Conservation (phyloP, 2,329 filamentous ascomycete species). For the Scleromitrula shiraiana region DNA sequence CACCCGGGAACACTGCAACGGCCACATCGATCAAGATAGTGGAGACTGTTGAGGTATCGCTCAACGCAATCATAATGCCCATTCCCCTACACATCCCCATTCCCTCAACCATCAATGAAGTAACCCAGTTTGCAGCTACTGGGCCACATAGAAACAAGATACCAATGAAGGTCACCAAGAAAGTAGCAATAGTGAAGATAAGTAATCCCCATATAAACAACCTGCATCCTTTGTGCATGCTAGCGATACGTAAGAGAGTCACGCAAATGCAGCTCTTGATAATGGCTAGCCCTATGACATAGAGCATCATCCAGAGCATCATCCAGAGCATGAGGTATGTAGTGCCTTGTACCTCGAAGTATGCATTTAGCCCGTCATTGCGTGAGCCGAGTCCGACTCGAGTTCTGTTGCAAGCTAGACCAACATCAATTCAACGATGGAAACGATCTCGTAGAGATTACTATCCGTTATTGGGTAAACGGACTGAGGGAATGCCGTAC, state of each 20-base stretch:
- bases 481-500: neutral
- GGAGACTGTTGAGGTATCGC: constrained; percentile 27
- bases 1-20: constrained; percentile 27
- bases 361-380: constrained; percentile 13
- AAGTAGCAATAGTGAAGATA: constrained; percentile 6
- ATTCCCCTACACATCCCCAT: constrained; percentile 14
- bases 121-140: constrained; percentile 17
- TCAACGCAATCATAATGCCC: constrained; percentile 18
- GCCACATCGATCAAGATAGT: constrained; percentile 31
- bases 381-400: constrained; percentile 17
- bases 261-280: constrained; percentile 22
- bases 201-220: constrained; percentile 5
- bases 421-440: constrained; percentile 7
- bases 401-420: constrained; percentile 18
- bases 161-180: constrained; percentile 16
- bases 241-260: constrained; percentile 17
- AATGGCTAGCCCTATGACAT: constrained; percentile 14
- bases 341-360: constrained; percentile 10
- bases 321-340: constrained; percentile 15
- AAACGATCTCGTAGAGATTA: constrained; percentile 1
- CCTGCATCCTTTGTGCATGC: neutral
- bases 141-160: constrained; percentile 17
- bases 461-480: neutral
- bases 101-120: constrained; percentile 7
- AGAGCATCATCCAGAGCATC: constrained; percentile 22